phyloP scores from a whole-genome alignment of 495 filamentous ascomycete genomes.

The Penicillium argentinense region DNA sequence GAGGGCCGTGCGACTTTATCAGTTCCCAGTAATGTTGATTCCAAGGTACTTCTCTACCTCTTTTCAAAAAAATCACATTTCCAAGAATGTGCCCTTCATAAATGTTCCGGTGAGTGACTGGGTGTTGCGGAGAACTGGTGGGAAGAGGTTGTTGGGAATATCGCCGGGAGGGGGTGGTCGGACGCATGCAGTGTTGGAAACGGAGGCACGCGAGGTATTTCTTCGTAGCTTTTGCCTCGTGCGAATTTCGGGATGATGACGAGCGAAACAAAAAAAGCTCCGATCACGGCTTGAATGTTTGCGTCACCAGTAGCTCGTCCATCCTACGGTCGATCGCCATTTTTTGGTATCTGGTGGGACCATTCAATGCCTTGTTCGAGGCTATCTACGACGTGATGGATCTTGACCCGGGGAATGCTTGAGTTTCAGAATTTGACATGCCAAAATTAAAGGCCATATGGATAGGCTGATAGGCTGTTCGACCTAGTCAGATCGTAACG shows the following conservation, averaged over 20 bases:
- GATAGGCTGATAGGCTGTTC: too few relatives aligned
- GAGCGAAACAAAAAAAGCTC: background rate
- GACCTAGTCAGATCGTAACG: too few relatives aligned
- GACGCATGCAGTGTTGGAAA: background rate
- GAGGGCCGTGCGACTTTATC: background rate
- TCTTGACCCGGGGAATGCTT: too few relatives aligned
- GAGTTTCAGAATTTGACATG: too few relatives aligned
- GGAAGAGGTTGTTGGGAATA: background rate
- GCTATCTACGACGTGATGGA: too few relatives aligned
- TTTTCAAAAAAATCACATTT: too few relatives aligned
- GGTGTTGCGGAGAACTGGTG: background rate
- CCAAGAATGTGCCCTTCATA: background rate
- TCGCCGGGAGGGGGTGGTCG: background rate
- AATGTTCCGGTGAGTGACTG: too few relatives aligned
- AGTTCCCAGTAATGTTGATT: background rate
- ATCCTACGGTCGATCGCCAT: too few relatives aligned
- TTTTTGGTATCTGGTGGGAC: too few relatives aligned
- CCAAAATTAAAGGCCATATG: too few relatives aligned
- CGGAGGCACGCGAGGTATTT: background rate
- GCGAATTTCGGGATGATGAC: background rate
- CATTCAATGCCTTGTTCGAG: too few relatives aligned
- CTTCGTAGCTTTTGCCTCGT: background rate
- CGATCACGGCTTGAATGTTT: background rate
- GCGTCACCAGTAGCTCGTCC: background rate
- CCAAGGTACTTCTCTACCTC: too few relatives aligned